Evolutionary conservation across 2,329 filamentous ascomycete species (phyloP).

Genomic region (Ustulina deusta): DNA sequence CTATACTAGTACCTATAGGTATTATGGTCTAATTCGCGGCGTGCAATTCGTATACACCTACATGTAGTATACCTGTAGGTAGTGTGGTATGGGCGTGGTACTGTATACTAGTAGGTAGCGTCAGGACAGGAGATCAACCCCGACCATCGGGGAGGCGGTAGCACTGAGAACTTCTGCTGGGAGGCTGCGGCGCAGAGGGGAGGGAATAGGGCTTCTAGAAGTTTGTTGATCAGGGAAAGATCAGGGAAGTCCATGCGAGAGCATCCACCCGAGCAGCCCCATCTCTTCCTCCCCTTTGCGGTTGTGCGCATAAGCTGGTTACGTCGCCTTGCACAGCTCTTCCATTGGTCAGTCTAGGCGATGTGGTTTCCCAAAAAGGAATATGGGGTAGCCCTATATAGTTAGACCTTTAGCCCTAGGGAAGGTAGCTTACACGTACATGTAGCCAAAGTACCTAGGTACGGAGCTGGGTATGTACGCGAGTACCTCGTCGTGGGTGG

Average conservation of each 20-base stretch:
- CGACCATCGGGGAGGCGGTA: conserved; percentile 23
- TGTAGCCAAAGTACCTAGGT: too few relatives aligned
- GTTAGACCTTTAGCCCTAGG: background rate
- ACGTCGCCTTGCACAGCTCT: conserved; percentile 12
- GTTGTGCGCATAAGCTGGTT: conserved; percentile 23
- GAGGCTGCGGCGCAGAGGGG: background rate
- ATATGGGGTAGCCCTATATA: conserved; percentile 22
- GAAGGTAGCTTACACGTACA: too few relatives aligned
- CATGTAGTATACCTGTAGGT: too few relatives aligned
- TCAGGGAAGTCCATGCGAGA: conserved; percentile 36
- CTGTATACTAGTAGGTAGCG: too few relatives aligned
- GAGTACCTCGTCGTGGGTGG: too few relatives aligned
- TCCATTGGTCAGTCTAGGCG: conserved; percentile 9
- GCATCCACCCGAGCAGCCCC: conserved; percentile 4
- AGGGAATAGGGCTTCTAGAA: conserved; percentile 31
- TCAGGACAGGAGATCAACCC: conserved; percentile 14
- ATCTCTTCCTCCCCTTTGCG: conserved; percentile 8
- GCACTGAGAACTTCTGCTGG: background rate
- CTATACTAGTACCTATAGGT: too few relatives aligned
- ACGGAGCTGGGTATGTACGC: background rate
- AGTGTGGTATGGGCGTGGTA: background rate
- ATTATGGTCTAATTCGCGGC: too few relatives aligned
- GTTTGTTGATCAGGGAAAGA: conserved; percentile 30
- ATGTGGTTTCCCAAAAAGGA: conserved; percentile 20
- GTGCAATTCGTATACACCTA: too few relatives aligned